Conservation (phyloP, 179 eudicot species). For the Dionaea muscipula region DNA sequence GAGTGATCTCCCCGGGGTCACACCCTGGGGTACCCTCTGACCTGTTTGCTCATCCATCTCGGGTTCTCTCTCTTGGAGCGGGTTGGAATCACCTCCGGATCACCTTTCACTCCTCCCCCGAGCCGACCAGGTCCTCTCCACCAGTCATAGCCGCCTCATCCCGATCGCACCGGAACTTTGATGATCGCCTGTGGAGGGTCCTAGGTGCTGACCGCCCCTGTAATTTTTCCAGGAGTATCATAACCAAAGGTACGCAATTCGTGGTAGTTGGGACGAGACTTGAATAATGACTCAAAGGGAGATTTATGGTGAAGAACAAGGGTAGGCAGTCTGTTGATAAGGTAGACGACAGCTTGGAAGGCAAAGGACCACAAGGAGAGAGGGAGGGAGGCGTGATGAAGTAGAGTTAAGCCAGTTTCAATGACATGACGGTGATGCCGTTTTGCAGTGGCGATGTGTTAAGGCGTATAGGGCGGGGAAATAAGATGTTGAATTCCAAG, state of each 20-base stretch:
- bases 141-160: no score
- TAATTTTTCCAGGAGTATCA: no score
- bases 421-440: not conserved
- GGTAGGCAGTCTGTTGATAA: constrained; percentile 4
- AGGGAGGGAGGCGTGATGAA: not conserved
- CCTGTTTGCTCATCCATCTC: no score
- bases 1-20: no score
- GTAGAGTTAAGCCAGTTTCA: constrained; percentile 2
- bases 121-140: no score
- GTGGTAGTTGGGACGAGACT: not conserved
- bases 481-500: constrained; percentile 6
- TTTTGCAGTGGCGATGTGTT: constrained; percentile 5
- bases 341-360: not conserved
- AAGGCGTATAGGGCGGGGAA: constrained; percentile 7
- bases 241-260: not conserved
- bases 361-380: not conserved
- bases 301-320: not conserved
- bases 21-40: no score
- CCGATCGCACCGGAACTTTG: no score
- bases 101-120: no score
- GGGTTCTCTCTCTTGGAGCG: no score
- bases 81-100: no score
- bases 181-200: no score
- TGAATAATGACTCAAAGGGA: not conserved
- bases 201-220: no score